Evolutionary conservation across 208 protist species (phyloP).

Genomic region (Porcisia hertigi): DNA sequence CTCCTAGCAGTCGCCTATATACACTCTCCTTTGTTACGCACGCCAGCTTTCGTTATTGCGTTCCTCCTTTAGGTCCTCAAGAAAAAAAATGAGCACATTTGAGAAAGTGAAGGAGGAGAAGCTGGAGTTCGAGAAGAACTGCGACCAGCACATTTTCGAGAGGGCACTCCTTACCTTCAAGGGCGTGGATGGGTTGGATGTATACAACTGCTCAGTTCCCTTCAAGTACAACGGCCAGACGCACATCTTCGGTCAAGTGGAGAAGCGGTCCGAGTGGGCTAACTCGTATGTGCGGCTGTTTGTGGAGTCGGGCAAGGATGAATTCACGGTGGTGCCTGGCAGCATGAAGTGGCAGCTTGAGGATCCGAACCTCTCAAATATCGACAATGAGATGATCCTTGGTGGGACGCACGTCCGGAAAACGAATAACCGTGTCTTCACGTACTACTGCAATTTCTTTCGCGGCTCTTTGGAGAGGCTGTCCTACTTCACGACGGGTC

Average conservation of each 20-base stretch:
- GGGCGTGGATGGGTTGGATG: slow-evolving; percentile 66
- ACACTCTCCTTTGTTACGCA: not conserved
- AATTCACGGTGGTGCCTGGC: slow-evolving; percentile 45
- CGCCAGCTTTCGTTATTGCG: not conserved
- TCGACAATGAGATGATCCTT: slow-evolving; percentile 48
- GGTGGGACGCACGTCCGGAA: slow-evolving; percentile 63
- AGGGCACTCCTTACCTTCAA: slow-evolving; percentile 56
- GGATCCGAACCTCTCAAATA: slow-evolving; percentile 49
- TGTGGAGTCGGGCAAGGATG: slow-evolving; percentile 56
- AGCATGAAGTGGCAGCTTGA: slow-evolving; percentile 43
- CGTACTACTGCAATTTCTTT: slow-evolving; percentile 61
- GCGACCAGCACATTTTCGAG: slow-evolving; percentile 44
- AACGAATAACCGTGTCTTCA: slow-evolving; percentile 35
- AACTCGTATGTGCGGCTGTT: slow-evolving; percentile 64
- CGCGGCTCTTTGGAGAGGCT: slow-evolving; percentile 35
- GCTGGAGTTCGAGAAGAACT: slow-evolving; percentile 48
- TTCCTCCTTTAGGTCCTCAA: not conserved
- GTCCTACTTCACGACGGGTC: slow-evolving; percentile 56
- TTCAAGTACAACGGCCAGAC: slow-evolving; percentile 51
- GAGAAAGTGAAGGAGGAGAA: slow-evolving; percentile 46
- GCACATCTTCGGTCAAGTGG: slow-evolving; percentile 64
- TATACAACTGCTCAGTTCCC: slow-evolving; percentile 73
- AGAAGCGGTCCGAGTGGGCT: slow-evolving; percentile 58
- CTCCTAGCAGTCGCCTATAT: not conserved
- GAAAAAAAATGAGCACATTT: slow-evolving; percentile 34